These are phyloP conservation scores for Phlebiopsis flavidoalba DNA, from an alignment of 768 basidiomycete genomes.

Conservation along the genomic window DNA sequence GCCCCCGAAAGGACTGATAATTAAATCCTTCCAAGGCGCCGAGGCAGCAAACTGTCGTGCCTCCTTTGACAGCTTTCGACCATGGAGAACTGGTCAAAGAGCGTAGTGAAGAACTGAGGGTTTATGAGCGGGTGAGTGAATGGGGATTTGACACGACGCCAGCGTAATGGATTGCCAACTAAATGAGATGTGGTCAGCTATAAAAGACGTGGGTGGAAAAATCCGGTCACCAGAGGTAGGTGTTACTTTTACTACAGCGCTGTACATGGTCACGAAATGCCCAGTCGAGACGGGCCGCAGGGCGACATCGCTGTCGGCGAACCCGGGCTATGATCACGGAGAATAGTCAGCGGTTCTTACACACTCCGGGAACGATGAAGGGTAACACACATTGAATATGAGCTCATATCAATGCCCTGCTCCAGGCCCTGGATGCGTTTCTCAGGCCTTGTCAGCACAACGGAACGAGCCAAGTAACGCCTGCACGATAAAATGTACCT, in stretches of 20 bases:
- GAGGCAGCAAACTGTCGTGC: slow-evolving; percentile 5
- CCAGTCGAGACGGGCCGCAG: slow-evolving; percentile 5
- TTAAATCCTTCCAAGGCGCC: slow-evolving; percentile 5
- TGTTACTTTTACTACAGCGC: slow-evolving; percentile 8
- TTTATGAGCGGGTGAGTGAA: slow-evolving; percentile 20
- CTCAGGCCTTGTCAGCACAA: not conserved
- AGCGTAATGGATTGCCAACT: slow-evolving; percentile 17
- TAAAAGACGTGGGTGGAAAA: not conserved
- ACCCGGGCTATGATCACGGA: too few relatives aligned
- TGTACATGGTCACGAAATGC: slow-evolving; percentile 5
- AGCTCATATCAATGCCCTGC: not conserved
- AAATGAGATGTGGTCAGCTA: not conserved
- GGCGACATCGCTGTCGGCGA: not conserved
- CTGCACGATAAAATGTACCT: not conserved
- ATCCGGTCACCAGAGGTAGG: not conserved
- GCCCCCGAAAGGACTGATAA: not conserved
- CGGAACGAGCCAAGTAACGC: too few relatives aligned
- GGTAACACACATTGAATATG: not conserved
- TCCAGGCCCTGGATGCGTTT: not conserved
- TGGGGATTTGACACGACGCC: slow-evolving; percentile 8
- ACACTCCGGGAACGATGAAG: not conserved
- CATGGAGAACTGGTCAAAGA: slow-evolving; percentile 24
- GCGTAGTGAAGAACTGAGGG: slow-evolving; percentile 15
- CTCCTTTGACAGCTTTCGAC: slow-evolving; percentile 13
- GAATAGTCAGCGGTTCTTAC: too few relatives aligned